phyloP scores from a whole-genome alignment of 805 yeast species.

The Nakazawaea ambrosiae region DNA sequence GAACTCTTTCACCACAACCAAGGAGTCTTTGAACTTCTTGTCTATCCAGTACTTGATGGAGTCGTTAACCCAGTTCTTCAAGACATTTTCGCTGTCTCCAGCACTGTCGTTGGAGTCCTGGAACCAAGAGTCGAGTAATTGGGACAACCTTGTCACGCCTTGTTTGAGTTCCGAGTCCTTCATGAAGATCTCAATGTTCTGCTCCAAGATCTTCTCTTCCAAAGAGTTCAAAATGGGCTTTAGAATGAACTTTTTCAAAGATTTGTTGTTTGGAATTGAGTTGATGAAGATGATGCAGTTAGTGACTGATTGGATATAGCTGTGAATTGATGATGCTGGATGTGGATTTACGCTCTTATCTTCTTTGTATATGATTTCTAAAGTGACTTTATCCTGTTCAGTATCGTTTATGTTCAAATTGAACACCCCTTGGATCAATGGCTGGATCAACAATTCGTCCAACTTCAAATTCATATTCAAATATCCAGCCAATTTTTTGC shows the following conservation, averaged over 20 bases:
- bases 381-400: conserved; percentile 1
- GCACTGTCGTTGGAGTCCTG: too few species aligned
- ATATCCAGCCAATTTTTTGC: not conserved
- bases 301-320: conserved; percentile 1
- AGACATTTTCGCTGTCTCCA: conserved; percentile 7
- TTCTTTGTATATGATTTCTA: too few species aligned
- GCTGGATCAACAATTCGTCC: conserved; percentile 5
- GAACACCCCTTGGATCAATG: conserved; percentile 5
- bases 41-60: conserved; percentile 11
- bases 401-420: not conserved
- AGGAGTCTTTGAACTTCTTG: conserved; percentile 9
- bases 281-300: conserved; percentile 5
- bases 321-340: not conserved
- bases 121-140: conserved; percentile 4
- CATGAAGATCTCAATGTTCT: conserved; percentile 7
- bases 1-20: not conserved
- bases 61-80: conserved; percentile 6
- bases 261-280: conserved; percentile 3
- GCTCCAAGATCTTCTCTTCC: conserved; percentile 7
- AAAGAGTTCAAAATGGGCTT: conserved; percentile 9
- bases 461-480: conserved; percentile 6
- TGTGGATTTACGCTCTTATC: too few species aligned
- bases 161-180: not conserved
- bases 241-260: not conserved
- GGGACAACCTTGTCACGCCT: not conserved